Evolutionary conservation across 2,329 filamentous ascomycete genomes (phyloP).

Genomic region (Helicocarpus griseus): DNA sequence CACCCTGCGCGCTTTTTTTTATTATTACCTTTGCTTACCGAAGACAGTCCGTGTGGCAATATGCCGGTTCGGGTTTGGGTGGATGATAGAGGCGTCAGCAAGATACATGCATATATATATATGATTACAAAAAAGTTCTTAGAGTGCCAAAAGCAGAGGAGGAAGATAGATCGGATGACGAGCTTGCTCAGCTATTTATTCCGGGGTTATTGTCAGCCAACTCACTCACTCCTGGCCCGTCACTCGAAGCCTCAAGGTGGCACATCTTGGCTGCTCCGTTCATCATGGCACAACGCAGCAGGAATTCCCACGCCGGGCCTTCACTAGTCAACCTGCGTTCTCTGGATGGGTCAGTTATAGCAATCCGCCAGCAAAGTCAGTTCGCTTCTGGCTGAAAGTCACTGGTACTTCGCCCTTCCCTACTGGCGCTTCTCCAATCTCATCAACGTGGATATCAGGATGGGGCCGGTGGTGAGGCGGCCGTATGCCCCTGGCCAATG

Average conservation of each 20-base stretch:
- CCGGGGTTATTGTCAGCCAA: neutral
- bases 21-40: neutral
- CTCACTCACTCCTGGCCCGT: neutral
- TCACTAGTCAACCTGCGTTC: neutral
- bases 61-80: neutral
- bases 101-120: neutral
- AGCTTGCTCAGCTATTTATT: constrained; percentile 1
- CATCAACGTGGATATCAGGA: neutral
- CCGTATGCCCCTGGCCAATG: neutral
- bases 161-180: neutral
- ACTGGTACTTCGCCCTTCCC: neutral
- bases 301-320: neutral
- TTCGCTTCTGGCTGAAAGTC: too few species aligned
- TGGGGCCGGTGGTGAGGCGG: neutral
- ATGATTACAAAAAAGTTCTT: neutral
- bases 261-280: neutral
- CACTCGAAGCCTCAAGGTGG: neutral
- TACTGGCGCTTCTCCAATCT: neutral
- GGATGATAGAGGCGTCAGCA: neutral
- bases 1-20: too few species aligned
- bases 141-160: too few species aligned
- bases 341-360: too few species aligned
- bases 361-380: too few species aligned
- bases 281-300: neutral
- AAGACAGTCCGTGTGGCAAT: neutral